Conservation (phyloP, 345 rosid species). For the Pseudoturritis turrita region DNA sequence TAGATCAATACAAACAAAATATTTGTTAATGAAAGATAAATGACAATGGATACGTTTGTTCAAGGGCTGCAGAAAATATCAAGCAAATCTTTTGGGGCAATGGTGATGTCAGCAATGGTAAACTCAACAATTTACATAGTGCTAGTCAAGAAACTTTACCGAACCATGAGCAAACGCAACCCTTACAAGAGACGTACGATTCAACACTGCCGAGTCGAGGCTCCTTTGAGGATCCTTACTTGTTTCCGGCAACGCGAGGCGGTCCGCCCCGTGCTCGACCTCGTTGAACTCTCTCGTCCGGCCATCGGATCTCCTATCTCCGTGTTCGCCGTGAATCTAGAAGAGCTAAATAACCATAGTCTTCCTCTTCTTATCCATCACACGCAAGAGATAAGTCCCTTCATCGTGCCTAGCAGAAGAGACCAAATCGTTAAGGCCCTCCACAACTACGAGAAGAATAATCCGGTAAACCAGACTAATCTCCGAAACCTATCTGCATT, state of each 20-base stretch:
- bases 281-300: constrained; percentile 36
- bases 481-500: not conserved
- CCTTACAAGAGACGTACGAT: constrained; percentile 38
- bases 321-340: constrained; percentile 34
- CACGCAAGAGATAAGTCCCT: constrained; percentile 21
- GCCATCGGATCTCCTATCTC: constrained; percentile 29
- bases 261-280: constrained; percentile 28
- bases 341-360: constrained; percentile 23
- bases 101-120: constrained; percentile 28
- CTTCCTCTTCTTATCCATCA: constrained; percentile 18
- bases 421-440: constrained; percentile 35
- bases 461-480: not conserved
- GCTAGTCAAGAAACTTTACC: constrained; percentile 27
- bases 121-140: constrained; percentile 15
- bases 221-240: constrained; percentile 37
- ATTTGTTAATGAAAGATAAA: too few relatives aligned
- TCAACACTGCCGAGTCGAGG: constrained; percentile 13
- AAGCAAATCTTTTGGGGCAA: constrained; percentile 21
- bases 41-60: not conserved
- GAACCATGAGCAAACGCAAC: constrained; percentile 37
- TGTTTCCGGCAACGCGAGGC: constrained; percentile 38
- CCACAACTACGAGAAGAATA: constrained; percentile 18
- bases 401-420: constrained; percentile 9
- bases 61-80: constrained; percentile 31
- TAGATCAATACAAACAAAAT: too few relatives aligned